Percentiles rank a stretch among this genome's conserved stretches.
Evolutionary conservation across 2,329 filamentous ascomycete genomes (phyloP).

Genomic region (Colletotrichum orbiculare): DNA sequence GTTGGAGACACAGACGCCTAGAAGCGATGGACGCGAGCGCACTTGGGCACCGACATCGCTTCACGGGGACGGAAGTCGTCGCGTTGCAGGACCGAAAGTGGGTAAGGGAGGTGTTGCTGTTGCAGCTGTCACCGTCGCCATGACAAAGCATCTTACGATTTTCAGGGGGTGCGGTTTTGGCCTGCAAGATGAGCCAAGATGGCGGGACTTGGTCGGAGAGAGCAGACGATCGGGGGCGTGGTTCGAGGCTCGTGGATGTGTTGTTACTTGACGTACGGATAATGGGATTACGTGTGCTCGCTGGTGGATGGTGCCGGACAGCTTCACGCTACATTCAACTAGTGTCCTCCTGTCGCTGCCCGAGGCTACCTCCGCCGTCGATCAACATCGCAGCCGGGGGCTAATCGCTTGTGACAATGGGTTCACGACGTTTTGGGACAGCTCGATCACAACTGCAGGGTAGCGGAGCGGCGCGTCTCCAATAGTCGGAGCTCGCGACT

Average conservation of each 20-base stretch:
- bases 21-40: too few relatives aligned
- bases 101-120: neutral
- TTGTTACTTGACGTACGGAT: too few relatives aligned
- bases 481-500: constrained; percentile 31
- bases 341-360: too few relatives aligned
- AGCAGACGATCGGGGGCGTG: neutral
- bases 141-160: constrained; percentile 33
- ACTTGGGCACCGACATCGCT: constrained; percentile 7
- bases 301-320: too few relatives aligned
- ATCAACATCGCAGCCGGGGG: too few relatives aligned
- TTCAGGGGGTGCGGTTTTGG: neutral
- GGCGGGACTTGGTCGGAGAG: constrained; percentile 3
- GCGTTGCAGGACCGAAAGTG: neutral
- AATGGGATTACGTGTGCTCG: too few relatives aligned
- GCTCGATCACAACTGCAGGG: neutral
- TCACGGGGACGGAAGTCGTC: neutral
- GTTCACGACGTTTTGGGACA: constrained; percentile 2
- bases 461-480: neutral
- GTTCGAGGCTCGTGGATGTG: neutral
- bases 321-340: too few relatives aligned
- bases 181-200: constrained; percentile 26
- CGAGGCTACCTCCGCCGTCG: too few relatives aligned
- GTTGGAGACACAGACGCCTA: too few relatives aligned
- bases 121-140: constrained; percentile 10
- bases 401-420: too few relatives aligned